These are phyloP conservation scores for Verticillium tricorpus DNA, from an alignment of 2,329 filamentous ascomycete species.

Conservation along the genomic window DNA sequence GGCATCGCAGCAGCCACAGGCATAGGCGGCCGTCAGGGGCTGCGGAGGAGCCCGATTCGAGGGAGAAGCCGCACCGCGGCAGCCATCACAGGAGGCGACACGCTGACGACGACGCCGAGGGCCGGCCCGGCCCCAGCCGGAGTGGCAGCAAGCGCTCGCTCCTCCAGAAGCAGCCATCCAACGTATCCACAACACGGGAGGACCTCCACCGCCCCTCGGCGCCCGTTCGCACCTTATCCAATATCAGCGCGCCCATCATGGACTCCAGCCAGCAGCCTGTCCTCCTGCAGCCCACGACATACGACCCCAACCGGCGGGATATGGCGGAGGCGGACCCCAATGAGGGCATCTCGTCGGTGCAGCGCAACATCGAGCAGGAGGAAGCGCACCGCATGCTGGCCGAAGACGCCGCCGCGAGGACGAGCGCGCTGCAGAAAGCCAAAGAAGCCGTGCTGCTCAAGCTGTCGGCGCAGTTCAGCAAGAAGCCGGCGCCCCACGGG, in stretches of 20 bases:
- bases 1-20: constrained; percentile 25
- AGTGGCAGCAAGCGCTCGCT: constrained; percentile 12
- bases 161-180: constrained; percentile 9
- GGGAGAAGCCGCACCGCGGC: constrained; percentile 25
- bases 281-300: constrained; percentile 52
- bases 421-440: constrained; percentile 51
- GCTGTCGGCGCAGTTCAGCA: constrained; percentile 47
- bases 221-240: constrained; percentile 19
- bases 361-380: constrained; percentile 54
- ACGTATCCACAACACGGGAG: background rate
- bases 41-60: constrained; percentile 18
- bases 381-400: constrained; percentile 50
- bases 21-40: constrained; percentile 18
- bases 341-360: constrained; percentile 50
- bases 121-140: constrained; percentile 18
- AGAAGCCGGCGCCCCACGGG: constrained; percentile 8
- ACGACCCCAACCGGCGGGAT: constrained; percentile 35
- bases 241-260: constrained; percentile 48
- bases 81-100: background rate
- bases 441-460: constrained; percentile 57
- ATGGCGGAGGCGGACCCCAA: constrained; percentile 17
- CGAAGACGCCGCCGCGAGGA: constrained; percentile 51
- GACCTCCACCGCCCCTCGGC: background rate
- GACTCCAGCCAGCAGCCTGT: constrained; percentile 43
- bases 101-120: background rate